Percentiles rank a stretch among this genome's conserved stretches.
These are phyloP conservation scores for Thalassiosira profunda DNA, from an alignment of 108 stramenopile genomes.

Conservation along the genomic window DNA sequence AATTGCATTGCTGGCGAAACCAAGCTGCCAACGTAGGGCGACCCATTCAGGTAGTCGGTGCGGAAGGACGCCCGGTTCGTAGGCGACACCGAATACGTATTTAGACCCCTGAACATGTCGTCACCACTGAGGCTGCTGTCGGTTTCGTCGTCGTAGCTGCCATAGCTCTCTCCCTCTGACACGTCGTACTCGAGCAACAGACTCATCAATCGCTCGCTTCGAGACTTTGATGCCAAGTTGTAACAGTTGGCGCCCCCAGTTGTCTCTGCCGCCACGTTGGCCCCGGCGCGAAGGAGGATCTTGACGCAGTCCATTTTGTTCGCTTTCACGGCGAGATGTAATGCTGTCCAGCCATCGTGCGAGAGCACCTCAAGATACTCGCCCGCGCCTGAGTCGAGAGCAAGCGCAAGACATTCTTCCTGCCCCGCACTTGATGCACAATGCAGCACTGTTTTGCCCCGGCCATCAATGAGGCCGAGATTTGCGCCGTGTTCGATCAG, in stretches of 20 bases:
- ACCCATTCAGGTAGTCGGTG: no score
- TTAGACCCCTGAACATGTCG: constrained; percentile 23
- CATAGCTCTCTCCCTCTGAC: not conserved
- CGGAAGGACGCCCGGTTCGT: no score
- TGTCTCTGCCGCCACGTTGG: constrained; percentile 29
- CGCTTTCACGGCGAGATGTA: constrained; percentile 36
- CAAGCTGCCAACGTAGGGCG: no score
- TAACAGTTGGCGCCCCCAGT: no score
- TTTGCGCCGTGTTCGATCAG: constrained; percentile 64
- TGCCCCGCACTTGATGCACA: constrained; percentile 52
- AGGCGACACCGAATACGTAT: constrained; percentile 17
- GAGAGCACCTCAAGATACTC: constrained; percentile 48
- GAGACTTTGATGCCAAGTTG: constrained; percentile 32
- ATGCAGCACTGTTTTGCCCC: constrained; percentile 56
- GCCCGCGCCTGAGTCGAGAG: constrained; percentile 63
- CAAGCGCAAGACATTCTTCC: constrained; percentile 30
- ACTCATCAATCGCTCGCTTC: constrained; percentile 12
- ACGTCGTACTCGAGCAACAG: constrained; percentile 29
- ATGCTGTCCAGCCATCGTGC: constrained; percentile 40
- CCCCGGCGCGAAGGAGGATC: constrained; percentile 44
- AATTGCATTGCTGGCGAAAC: no score
- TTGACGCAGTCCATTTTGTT: constrained; percentile 41
- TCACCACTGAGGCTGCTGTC: not conserved
- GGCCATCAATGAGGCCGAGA: constrained; percentile 45
- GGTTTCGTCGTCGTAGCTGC: not conserved